phyloP scores from a whole-genome alignment of 257 asterid species.

The Lavandula angustifolia region DNA sequence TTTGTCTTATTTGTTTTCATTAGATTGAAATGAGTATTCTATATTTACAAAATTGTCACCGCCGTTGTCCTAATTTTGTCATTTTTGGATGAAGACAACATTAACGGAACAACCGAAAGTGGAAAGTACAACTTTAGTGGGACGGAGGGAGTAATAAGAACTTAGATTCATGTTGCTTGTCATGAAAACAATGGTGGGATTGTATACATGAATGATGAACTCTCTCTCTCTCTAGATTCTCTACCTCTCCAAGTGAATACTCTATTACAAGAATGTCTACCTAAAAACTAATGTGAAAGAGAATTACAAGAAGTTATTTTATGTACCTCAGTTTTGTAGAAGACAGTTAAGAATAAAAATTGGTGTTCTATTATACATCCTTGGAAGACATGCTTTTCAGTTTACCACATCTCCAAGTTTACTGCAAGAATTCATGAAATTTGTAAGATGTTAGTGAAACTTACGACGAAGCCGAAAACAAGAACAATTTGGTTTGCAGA shows the following conservation, averaged over 20 bases:
- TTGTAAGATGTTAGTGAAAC: neutral
- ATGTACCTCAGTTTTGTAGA: slow-evolving; percentile 23
- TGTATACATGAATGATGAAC: neutral
- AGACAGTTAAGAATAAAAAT: slow-evolving; percentile 15
- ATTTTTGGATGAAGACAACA: too few species aligned
- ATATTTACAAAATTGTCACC: too few species aligned
- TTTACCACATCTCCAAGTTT: neutral
- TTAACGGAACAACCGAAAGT: too few species aligned
- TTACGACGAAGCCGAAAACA: neutral
- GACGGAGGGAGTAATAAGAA: too few species aligned
- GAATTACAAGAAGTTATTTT: slow-evolving; percentile 3
- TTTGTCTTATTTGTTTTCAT: slow-evolving; percentile 14
- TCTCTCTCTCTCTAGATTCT: neutral
- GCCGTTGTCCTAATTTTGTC: too few species aligned
- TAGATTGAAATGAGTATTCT: too few species aligned
- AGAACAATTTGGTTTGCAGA: neutral
- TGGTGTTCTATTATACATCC: neutral
- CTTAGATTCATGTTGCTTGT: too few species aligned
- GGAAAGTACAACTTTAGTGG: too few species aligned
- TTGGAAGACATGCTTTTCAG: neutral
- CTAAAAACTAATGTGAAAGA: slow-evolving; percentile 1
- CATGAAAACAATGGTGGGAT: too few species aligned
- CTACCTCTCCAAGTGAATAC: neutral
- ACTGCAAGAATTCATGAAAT: neutral
- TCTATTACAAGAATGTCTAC: slow-evolving; percentile 12